Base-by-base conservation (phyloP, 768 basidiomycete species). In the Suillus decipiens region DNA sequence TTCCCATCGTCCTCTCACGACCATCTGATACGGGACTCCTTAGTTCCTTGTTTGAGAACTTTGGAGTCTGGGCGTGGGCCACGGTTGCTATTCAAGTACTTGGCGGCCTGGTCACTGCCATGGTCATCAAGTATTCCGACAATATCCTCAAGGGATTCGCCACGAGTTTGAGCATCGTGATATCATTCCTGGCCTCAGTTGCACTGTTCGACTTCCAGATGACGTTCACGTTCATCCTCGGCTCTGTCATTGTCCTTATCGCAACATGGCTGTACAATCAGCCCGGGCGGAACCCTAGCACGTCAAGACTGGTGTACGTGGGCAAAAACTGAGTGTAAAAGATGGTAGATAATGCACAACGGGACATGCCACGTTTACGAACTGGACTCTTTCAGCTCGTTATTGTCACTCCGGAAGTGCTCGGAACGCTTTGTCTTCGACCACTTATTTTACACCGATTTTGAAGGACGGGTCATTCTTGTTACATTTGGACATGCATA, bases 61-160 rank as follows among this genome's bases (percentile, higher is more conserved):
- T 98, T 72, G 93, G 93, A 31, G 80, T 79, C 24, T 95, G 93
- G 92, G 95, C 95, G 36, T 93, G 94, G 89, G 89, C 89, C 28
- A 95, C 95, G 2, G 93, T 97, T 50, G 72, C 83, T 43, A 89
- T 92, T 22, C 94, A 97, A 76, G 94, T 96, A 5, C 75, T 96
- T 24, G 95, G 95, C n/a, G 95, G 95, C 1, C 79, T 97, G 58
- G 80, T 97, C 67, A 97, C 95, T 6, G 95, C 95, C 2, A 79
- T 96, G 76, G 95, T 96, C 43, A 96, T 96, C 84, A 92, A 95
- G 72, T 95, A 96, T 74, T 89, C 92, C 54, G 93, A 93, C 75
- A 96, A 95, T 76, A 92, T 90, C 66, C 81, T 91, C 73, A 95
- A 95, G 77, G 96, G 96, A 39, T 98, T 99, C 71, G 96, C 96